Conservation (phyloP, 2,329 filamentous ascomycete genomes). For the Dryadomyces quercus-mongolicae region DNA sequence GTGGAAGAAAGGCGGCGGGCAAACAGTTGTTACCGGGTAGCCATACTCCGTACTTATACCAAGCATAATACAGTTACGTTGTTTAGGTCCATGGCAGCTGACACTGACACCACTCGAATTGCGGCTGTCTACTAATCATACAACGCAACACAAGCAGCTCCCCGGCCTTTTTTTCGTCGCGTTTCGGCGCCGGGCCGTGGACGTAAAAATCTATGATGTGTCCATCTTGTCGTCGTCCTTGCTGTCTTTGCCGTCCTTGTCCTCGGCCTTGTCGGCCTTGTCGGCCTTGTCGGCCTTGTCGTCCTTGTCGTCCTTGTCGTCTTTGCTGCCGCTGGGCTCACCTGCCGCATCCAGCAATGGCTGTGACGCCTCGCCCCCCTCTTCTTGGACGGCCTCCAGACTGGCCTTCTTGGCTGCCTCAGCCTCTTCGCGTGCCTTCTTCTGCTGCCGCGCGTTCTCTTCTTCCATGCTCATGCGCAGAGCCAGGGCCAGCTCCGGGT, state of each 20-base stretch:
- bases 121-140: conserved; percentile 8
- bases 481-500: conserved; percentile 88
- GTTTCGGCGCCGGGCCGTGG: no score
- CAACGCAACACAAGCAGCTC: no score
- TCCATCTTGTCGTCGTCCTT: conserved; percentile 74
- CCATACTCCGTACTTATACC: no score
- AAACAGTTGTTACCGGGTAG: no score
- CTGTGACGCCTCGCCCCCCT: conserved; percentile 52
- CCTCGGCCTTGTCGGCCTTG: conserved; percentile 33
- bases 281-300: conserved; percentile 36
- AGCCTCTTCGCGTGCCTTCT: conserved; percentile 66
- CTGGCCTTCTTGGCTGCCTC: conserved; percentile 30
- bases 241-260: conserved; percentile 35
- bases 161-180: no score
- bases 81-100: no score
- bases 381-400: conserved; percentile 73
- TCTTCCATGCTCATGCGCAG: conserved; percentile 97
- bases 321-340: conserved; percentile 47
- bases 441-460: conserved; percentile 87
- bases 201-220: conserved; percentile 62
- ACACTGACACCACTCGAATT: no score
- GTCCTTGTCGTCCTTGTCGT: conserved; percentile 33
- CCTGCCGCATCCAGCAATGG: conserved; percentile 51
- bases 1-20: background rate
- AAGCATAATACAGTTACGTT: no score